Conservation (phyloP, 1,284 basidiomycete genomes). For the Cerrena zonata region DNA sequence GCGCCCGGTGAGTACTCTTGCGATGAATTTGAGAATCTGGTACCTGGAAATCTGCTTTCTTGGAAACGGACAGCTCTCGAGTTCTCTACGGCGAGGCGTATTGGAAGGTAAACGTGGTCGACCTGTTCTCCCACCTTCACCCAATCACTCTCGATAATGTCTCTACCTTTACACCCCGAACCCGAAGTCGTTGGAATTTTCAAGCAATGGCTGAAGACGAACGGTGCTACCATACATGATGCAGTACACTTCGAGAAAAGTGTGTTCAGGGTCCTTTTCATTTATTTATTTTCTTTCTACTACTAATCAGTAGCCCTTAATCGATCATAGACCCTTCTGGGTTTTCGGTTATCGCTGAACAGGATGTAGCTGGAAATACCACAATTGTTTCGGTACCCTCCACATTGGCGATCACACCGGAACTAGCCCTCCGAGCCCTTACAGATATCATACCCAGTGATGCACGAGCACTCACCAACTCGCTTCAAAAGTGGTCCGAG, state of each 20-base stretch:
- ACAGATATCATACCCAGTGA: slow-evolving; percentile 31
- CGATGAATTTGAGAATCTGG: no score
- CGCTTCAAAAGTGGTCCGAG: slow-evolving; percentile 50
- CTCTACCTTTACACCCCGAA: slow-evolving; percentile 3
- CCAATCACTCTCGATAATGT: no score
- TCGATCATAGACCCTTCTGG: slow-evolving; percentile 44
- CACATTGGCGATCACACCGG: slow-evolving; percentile 62
- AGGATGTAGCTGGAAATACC: slow-evolving; percentile 44
- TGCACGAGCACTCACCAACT: slow-evolving; percentile 1
- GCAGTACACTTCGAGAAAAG: slow-evolving; percentile 40
- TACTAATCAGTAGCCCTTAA: slow-evolving; percentile 9
- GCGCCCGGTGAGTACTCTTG: no score
- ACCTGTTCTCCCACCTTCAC: no score
- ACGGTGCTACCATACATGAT: slow-evolving; percentile 47
- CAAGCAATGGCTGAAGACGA: slow-evolving; percentile 43
- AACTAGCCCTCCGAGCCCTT: slow-evolving; percentile 42
- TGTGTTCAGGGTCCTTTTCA: slow-evolving; percentile 17
- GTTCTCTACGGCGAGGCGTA: no score
- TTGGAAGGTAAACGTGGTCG: no score
- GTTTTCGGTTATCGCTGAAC: slow-evolving; percentile 48
- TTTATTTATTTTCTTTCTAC: slow-evolving; percentile 9
- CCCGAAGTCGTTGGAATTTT: slow-evolving; percentile 23
- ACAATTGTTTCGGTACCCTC: slow-evolving; percentile 73
- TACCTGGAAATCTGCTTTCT: no score
- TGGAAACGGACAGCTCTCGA: no score